Conservation (phyloP, 495 filamentous ascomycete genomes). For the Glutinoglossum americanum region DNA sequence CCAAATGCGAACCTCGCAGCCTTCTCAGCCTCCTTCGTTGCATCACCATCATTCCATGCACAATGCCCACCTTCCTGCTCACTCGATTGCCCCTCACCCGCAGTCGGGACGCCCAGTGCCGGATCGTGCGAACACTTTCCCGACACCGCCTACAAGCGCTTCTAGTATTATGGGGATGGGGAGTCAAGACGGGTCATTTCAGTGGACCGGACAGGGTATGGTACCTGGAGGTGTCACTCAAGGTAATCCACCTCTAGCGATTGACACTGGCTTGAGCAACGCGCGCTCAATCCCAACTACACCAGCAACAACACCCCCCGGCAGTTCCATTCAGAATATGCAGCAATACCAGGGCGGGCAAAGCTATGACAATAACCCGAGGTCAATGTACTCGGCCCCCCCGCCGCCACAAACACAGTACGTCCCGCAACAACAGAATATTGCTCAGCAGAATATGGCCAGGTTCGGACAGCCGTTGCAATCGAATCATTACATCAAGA, state of each 20-base stretch:
- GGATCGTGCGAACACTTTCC: constrained; percentile 74
- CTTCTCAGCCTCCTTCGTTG: constrained; percentile 49
- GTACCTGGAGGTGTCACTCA: constrained; percentile 36
- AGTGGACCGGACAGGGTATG: constrained; percentile 52
- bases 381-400: constrained; percentile 63
- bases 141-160: constrained; percentile 81
- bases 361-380: constrained; percentile 50
- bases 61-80: constrained; percentile 40
- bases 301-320: constrained; percentile 83
- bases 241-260: constrained; percentile 34
- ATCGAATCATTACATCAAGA: constrained; percentile 55
- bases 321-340: constrained; percentile 51
- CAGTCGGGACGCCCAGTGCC: constrained; percentile 44
- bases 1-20: constrained; percentile 24
- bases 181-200: constrained; percentile 47
- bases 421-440: constrained; percentile 31
- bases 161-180: constrained; percentile 75
- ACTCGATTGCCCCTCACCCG: constrained; percentile 58
- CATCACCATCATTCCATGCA: constrained; percentile 62
- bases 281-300: constrained; percentile 82
- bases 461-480: constrained; percentile 38
- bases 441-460: constrained; percentile 43
- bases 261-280: constrained; percentile 65
- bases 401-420: constrained; percentile 50
- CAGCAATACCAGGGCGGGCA: constrained; percentile 51